These are phyloP conservation scores for Hymenoscyphus albidus DNA, from an alignment of 2,329 filamentous ascomycete species.

Conservation along the genomic window DNA sequence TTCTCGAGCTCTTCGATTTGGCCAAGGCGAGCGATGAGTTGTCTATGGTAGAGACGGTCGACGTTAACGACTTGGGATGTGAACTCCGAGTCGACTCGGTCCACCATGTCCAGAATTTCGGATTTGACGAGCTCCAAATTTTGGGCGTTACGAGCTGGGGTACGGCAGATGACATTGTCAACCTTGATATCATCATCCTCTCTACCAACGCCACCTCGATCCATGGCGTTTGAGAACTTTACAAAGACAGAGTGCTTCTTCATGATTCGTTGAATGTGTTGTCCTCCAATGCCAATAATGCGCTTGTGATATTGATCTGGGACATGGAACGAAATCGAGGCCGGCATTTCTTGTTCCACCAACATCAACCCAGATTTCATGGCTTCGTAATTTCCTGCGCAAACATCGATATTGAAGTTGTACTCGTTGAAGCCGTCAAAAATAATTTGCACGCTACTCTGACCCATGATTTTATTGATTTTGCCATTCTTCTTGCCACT, in stretches of 20 bases:
- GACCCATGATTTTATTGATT: slow-evolving; percentile 99
- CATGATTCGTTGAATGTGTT: slow-evolving; percentile 99
- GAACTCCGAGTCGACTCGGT: slow-evolving; percentile 82
- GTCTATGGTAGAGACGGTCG: slow-evolving; percentile 91
- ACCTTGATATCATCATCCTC: slow-evolving; percentile 98
- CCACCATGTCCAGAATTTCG: slow-evolving; percentile 99
- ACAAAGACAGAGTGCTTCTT: slow-evolving; percentile 99
- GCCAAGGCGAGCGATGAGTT: slow-evolving; percentile 80
- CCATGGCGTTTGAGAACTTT: slow-evolving; percentile 99
- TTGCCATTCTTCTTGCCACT: slow-evolving; percentile 99
- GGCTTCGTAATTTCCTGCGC: slow-evolving; percentile 85
- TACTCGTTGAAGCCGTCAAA: slow-evolving; percentile 99
- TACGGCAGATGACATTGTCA: slow-evolving; percentile 98
- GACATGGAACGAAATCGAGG: slow-evolving; percentile 97
- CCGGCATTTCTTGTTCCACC: slow-evolving; percentile 98
- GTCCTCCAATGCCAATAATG: slow-evolving; percentile 96
- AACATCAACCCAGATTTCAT: slow-evolving; percentile 89
- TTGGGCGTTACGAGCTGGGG: slow-evolving; percentile 92
- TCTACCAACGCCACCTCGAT: slow-evolving; percentile 82
- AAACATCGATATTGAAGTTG: slow-evolving; percentile 99
- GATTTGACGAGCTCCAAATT: slow-evolving; percentile 96
- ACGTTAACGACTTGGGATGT: slow-evolving; percentile 91
- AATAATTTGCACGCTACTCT: slow-evolving; percentile 98
- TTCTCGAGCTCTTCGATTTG: slow-evolving; percentile 95
- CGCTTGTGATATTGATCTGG: slow-evolving; percentile 99